Evolutionary conservation across 306 rosid species (phyloP), one percentile per base, ranked within the genome.

Genomic region (Luffa aegyptiaca): DNA sequence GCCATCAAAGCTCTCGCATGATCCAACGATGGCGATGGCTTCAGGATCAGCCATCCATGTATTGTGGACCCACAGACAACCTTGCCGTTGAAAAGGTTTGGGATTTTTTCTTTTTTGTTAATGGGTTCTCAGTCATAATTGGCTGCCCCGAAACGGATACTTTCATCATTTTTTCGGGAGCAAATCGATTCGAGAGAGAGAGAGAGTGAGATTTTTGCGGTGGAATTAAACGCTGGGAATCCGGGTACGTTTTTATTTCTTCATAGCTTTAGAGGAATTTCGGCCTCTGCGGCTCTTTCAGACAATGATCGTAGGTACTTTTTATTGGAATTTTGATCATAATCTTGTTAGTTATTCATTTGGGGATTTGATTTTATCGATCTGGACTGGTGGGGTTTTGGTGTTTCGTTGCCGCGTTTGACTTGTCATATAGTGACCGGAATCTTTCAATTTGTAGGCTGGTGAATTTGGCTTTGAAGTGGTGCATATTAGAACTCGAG

Each of bases 401-500:
- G 63, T 61, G 81, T 70, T 81, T 76, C 58, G 62, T 46, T 77
- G 39, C 74, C 20, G 79, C 8, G 16, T 79, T 80, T 49, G 70
- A 73, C 41, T 65, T 9, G 17, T 39, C 45, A 53, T 52, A 42
- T 75, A 21, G 82, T 84, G 70, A 56, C 75, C 45, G 45, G 46
- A 66, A 81, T 5, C 63, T 85, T 80, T 31, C 17, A 76, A 39
- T 79, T 79, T 83, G n/a, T 77, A 87, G 91, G 87, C 83, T 89
- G 87, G 86, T 69, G 70, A 49, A 41, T 78, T 18, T 83, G 83
- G 80, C 81, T 85, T 79, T 77, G 87, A 66, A 75, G 79, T 73
- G 74, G 59, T 76, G 51, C 85, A 74, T 82, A 75, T 65, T 82
- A 82, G 81, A 75, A 55, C 53, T 87, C 70, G 63, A 37, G 84